A percentile compares a stretch with the other conserved stretches of the same genome.
Conservation (phyloP, 1,284 basidiomycete species). For the Pseudozyma pruni region DNA sequence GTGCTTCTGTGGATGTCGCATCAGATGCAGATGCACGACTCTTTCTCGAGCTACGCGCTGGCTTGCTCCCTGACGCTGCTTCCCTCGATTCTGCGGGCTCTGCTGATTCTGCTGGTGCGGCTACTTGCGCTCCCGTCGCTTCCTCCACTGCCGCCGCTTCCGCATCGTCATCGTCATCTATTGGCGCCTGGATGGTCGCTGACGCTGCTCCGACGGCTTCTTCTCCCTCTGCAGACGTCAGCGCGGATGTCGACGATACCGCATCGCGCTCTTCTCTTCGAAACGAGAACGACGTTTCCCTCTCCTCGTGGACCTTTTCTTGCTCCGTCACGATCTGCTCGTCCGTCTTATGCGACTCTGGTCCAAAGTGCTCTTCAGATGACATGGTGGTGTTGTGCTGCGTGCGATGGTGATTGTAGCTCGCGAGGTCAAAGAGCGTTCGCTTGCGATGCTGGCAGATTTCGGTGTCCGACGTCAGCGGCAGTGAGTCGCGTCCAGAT, state of each 20-base stretch:
- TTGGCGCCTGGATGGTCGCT: not conserved
- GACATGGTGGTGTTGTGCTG: constrained; percentile 24
- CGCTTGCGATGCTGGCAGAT: too few relatives aligned
- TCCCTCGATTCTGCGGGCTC: not conserved
- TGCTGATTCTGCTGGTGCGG: not conserved
- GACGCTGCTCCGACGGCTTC: not conserved
- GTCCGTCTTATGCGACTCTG: constrained; percentile 28
- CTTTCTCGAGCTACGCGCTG: constrained; percentile 10
- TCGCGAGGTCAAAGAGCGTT: too few relatives aligned
- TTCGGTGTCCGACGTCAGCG: too few relatives aligned
- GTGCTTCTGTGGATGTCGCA: constrained; percentile 1
- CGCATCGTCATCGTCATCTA: constrained; percentile 1
- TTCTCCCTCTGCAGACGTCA: not conserved
- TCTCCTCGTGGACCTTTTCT: constrained; percentile 35
- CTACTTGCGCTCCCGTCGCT: not conserved
- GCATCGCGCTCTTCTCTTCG: constrained; percentile 17
- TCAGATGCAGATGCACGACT: constrained; percentile 11
- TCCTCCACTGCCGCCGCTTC: constrained; percentile 7
- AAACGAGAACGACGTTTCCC: constrained; percentile 33
- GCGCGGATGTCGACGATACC: not conserved
- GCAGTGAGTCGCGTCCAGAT: too few relatives aligned
- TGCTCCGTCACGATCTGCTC: constrained; percentile 39
- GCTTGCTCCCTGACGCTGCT: constrained; percentile 6
- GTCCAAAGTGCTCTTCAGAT: constrained; percentile 21
- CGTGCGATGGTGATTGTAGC: too few relatives aligned